Conservation (phyloP, 768 basidiomycete species). For the Serendipita sp. region DNA sequence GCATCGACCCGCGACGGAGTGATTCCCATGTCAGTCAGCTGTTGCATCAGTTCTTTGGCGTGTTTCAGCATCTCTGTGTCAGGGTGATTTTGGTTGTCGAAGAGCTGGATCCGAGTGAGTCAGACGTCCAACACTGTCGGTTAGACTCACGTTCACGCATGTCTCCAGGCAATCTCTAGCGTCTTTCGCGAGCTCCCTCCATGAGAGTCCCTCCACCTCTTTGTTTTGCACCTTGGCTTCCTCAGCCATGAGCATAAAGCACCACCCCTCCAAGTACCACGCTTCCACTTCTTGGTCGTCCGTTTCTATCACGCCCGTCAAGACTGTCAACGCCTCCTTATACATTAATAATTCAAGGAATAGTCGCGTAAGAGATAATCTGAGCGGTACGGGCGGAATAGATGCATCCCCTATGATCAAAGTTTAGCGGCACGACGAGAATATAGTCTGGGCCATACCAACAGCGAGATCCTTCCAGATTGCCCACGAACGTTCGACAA, state of each 20-base stretch:
- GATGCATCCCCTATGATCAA: conserved; percentile 38
- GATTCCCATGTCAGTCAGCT: conserved; percentile 52
- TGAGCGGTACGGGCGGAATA: conserved; percentile 54
- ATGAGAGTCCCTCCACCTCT: conserved; percentile 25
- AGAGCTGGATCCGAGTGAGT: neutral
- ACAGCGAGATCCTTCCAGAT: conserved; percentile 55
- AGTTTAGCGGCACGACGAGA: neutral
- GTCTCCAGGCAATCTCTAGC: conserved; percentile 69
- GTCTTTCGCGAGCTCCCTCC: conserved; percentile 67
- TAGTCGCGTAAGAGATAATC: conserved; percentile 60
- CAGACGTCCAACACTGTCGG: too few species aligned
- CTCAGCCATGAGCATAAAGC: conserved; percentile 70
- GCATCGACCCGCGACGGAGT: conserved; percentile 37
- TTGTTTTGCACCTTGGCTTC: conserved; percentile 42
- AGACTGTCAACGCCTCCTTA: conserved; percentile 53
- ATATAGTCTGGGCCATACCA: conserved; percentile 17
- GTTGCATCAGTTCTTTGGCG: conserved; percentile 50
- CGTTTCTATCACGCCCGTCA: conserved; percentile 61
- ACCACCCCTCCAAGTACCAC: conserved; percentile 93
- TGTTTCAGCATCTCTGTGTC: conserved; percentile 67
- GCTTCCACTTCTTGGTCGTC: conserved; percentile 82
- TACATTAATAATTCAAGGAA: conserved; percentile 64
- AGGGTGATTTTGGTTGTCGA: conserved; percentile 44
- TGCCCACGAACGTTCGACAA: conserved; percentile 50
- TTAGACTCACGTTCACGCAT: conserved; percentile 48